phyloP scores from a whole-genome alignment of 2,329 filamentous ascomycete species.

The Arthrobotrys sphaeroides region DNA sequence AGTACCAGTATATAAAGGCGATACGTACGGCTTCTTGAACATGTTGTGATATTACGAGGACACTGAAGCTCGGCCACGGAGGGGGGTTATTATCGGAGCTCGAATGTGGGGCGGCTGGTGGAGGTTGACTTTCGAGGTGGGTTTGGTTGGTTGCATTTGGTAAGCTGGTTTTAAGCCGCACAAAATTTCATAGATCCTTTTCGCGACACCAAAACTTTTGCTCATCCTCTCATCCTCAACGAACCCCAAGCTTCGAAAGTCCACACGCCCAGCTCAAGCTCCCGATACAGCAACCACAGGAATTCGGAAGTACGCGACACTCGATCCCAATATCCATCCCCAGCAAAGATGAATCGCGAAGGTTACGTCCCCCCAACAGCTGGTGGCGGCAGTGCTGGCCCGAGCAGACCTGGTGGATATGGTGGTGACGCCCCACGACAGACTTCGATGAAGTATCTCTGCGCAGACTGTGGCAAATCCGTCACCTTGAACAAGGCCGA shows the following conservation, averaged over 20 bases:
- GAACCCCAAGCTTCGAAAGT: neutral
- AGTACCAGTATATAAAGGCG: neutral
- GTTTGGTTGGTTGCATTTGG: slow-evolving; percentile 38
- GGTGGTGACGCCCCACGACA: slow-evolving; percentile 63
- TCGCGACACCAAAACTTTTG: slow-evolving; percentile 26
- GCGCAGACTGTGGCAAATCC: slow-evolving; percentile 84
- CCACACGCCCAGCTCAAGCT: neutral
- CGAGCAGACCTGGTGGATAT: slow-evolving; percentile 15
- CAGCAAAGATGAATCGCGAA: slow-evolving; percentile 42
- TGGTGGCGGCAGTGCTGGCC: slow-evolving; percentile 55
- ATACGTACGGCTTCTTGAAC: slow-evolving; percentile 92
- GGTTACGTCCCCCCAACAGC: slow-evolving; percentile 50
- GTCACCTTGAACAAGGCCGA: slow-evolving; percentile 80
- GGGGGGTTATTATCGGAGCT: slow-evolving; percentile 1
- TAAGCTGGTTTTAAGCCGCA: slow-evolving; percentile 50
- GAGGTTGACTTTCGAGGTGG: slow-evolving; percentile 7
- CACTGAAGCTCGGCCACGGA: neutral
- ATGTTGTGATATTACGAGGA: slow-evolving; percentile 67
- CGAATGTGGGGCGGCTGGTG: slow-evolving; percentile 27
- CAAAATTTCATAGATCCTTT: slow-evolving; percentile 48
- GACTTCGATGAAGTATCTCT: slow-evolving; percentile 74
- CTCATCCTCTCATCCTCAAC: neutral
- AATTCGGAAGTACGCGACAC: neutral
- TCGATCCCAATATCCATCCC: neutral
- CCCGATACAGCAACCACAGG: neutral